phyloP scores from a whole-genome alignment of 768 basidiomycete species.

The Fomitopsis serialis region DNA sequence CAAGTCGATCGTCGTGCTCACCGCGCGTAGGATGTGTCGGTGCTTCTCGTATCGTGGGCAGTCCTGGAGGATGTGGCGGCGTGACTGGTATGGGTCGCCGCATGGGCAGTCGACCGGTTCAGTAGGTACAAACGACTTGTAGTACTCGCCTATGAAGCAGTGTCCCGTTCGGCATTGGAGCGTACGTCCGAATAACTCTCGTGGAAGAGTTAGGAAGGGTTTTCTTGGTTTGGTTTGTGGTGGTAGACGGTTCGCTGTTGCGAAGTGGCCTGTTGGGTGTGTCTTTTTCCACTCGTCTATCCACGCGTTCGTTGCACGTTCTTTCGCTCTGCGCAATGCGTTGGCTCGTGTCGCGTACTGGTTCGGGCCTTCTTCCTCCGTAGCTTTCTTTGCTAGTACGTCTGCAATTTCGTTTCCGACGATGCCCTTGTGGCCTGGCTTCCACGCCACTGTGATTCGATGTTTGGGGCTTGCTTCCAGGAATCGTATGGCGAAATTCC shows the following conservation, averaged over 20 bases:
- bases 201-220: background rate
- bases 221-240: background rate
- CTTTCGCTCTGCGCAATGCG: background rate
- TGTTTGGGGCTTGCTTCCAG: background rate
- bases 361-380: background rate
- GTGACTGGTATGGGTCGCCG: background rate
- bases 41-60: background rate
- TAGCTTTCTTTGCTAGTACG: constrained; percentile 18
- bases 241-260: background rate
- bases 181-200: background rate
- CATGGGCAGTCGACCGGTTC: background rate
- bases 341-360: background rate
- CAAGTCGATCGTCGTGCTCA: background rate
- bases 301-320: background rate
- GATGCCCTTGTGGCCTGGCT: constrained; percentile 21
- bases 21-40: background rate
- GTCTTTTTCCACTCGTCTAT: background rate
- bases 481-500: background rate
- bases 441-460: constrained; percentile 15
- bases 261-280: background rate
- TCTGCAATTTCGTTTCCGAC: constrained; percentile 23
- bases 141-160: background rate
- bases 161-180: constrained; percentile 2
- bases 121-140: background rate
- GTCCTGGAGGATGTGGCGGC: background rate